Conservation (phyloP, 192 early-diverging fungal genomes). For the Phycomyces nitens region DNA sequence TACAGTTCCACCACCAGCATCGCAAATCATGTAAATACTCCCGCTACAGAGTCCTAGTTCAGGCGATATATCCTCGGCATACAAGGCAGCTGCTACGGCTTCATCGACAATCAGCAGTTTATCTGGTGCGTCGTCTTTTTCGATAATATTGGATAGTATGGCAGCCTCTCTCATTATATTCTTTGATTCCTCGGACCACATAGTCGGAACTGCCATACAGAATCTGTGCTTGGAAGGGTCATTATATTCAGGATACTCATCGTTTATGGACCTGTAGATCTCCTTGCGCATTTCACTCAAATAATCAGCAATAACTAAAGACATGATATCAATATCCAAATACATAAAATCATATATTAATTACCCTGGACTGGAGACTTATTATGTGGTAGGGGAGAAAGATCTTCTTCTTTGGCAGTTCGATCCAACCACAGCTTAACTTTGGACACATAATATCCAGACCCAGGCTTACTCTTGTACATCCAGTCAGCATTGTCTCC, state of each 20-base stretch:
- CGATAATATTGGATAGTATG: constrained; percentile 45
- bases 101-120: constrained; percentile 45
- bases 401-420: too few species aligned
- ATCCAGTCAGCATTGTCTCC: too few species aligned
- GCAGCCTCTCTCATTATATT: constrained; percentile 49
- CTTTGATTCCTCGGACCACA: constrained; percentile 51
- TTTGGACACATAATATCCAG: too few species aligned
- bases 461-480: too few species aligned
- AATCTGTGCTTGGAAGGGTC: constrained; percentile 35
- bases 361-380: not conserved
- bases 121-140: constrained; percentile 35
- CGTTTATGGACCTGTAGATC: constrained; percentile 23
- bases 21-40: constrained; percentile 52
- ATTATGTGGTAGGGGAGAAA: too few species aligned
- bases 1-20: constrained; percentile 50
- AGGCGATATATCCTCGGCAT: constrained; percentile 47
- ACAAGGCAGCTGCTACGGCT: constrained; percentile 50
- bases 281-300: not conserved
- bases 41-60: constrained; percentile 43
- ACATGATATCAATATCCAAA: constrained; percentile 21
- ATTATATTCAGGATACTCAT: constrained; percentile 24
- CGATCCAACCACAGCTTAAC: too few species aligned
- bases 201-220: constrained; percentile 49
- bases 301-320: constrained; percentile 5
- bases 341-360: constrained; percentile 16